phyloP scores from a whole-genome alignment of 148 eudicot species.

The Silene uniflora region DNA sequence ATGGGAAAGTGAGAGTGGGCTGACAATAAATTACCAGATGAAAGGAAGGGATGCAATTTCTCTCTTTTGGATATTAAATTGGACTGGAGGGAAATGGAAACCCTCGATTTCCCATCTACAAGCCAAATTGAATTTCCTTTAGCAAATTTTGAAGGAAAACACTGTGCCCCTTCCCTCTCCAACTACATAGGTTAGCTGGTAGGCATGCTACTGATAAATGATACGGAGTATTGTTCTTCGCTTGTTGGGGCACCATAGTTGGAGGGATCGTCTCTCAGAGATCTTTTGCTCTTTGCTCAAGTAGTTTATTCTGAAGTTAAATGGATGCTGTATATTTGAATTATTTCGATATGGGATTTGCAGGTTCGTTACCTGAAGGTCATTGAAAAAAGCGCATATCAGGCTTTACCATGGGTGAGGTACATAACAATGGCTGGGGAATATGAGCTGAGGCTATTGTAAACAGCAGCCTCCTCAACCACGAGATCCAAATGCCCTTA shows the following conservation, averaged over 20 bases:
- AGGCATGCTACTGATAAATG: neutral
- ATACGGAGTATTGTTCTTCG: neutral
- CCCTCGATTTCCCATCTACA: neutral
- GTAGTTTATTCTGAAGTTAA: neutral
- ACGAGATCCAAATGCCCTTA: slow-evolving; percentile 6
- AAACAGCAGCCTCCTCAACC: slow-evolving; percentile 2
- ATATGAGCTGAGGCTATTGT: slow-evolving; percentile 52
- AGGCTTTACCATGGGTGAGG: slow-evolving; percentile 70
- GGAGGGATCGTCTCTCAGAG: neutral
- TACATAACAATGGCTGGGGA: slow-evolving; percentile 72
- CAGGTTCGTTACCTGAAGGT: slow-evolving; percentile 70
- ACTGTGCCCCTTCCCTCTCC: neutral
- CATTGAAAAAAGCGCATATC: slow-evolving; percentile 65
- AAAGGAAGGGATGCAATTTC: neutral
- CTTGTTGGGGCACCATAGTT: neutral
- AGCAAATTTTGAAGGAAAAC: neutral
- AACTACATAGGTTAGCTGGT: neutral
- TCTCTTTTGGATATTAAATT: too few species aligned
- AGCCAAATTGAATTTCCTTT: neutral
- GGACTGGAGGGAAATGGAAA: neutral
- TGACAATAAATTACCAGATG: slow-evolving; percentile 1
- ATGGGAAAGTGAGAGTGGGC: neutral
- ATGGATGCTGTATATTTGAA: neutral
- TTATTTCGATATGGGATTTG: neutral
- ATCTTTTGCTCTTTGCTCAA: neutral